A percentile compares a stretch with the other conserved stretches of the same genome.
These are phyloP conservation scores for Aureococcus anophagefferens DNA, from an alignment of 108 stramenopile species.

Conservation along the genomic window DNA sequence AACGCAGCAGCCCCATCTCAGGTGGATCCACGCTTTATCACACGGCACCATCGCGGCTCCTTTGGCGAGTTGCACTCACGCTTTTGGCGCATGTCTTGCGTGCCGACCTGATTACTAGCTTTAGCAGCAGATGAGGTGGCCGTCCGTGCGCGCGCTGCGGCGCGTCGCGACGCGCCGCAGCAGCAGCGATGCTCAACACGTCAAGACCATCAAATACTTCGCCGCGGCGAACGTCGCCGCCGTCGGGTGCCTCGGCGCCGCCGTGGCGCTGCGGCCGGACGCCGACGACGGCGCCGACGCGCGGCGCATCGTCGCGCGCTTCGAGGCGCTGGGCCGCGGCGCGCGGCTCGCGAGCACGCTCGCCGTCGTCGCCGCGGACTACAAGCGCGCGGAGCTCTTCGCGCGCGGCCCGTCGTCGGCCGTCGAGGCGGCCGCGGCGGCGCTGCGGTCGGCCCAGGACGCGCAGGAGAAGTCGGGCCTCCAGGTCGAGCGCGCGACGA, in stretches of 20 bases:
- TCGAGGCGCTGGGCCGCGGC: not conserved
- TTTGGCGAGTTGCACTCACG: too few species aligned
- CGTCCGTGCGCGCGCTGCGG: too few species aligned
- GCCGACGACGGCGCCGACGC: not conserved
- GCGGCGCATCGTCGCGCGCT: not conserved
- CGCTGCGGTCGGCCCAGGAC: not conserved
- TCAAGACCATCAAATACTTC: too few species aligned
- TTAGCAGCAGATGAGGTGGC: too few species aligned
- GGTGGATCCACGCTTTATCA: too few species aligned
- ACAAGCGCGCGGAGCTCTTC: constrained; percentile 1
- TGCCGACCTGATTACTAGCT: too few species aligned
- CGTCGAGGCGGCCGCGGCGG: not conserved
- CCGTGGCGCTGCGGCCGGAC: not conserved
- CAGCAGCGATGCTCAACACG: too few species aligned
- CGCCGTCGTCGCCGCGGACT: not conserved
- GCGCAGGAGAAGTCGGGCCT: not conserved
- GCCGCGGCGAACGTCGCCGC: not conserved
- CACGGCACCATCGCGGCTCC: too few species aligned
- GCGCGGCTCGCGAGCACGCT: not conserved
- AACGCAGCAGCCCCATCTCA: too few species aligned
- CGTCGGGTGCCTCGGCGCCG: not conserved
- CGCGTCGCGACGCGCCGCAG: too few species aligned
- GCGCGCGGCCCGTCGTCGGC: too few species aligned
- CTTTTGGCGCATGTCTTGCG: too few species aligned
- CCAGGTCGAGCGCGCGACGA: not conserved